phyloP scores from a whole-genome alignment of 2,329 filamentous ascomycete genomes.

The Pseudogymnoascus sp. region DNA sequence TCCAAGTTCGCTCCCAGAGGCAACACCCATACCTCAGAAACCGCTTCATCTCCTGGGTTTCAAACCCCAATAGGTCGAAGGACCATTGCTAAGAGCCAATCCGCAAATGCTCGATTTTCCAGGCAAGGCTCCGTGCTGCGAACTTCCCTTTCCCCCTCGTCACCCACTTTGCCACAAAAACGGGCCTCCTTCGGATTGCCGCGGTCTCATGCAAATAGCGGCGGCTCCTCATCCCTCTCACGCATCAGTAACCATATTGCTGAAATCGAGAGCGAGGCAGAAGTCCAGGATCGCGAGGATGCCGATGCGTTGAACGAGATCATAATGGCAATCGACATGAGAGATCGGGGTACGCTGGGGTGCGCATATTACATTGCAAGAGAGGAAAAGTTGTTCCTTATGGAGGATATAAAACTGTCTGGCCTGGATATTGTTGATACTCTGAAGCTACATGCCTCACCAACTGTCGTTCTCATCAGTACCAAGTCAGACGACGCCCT shows the following conservation, averaged over 20 bases:
- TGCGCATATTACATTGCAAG: slow-evolving; percentile 75
- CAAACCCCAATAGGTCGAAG: neutral
- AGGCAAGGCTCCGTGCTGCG: slow-evolving; percentile 19
- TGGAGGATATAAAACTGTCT: slow-evolving; percentile 68
- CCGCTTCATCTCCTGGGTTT: slow-evolving; percentile 1
- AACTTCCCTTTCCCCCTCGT: slow-evolving; percentile 17
- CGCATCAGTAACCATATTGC: neutral
- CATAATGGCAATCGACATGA: slow-evolving; percentile 75
- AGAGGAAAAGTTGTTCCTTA: slow-evolving; percentile 65
- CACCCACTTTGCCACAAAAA: slow-evolving; percentile 19
- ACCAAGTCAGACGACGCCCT: slow-evolving; percentile 29
- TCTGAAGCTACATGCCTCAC: slow-evolving; percentile 48
- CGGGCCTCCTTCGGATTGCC: slow-evolving; percentile 20
- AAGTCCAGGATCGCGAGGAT: slow-evolving; percentile 32
- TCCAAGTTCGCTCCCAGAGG: neutral
- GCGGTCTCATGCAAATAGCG: slow-evolving; percentile 14
- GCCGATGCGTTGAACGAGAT: slow-evolving; percentile 57
- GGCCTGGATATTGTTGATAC: slow-evolving; percentile 64
- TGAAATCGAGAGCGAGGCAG: slow-evolving; percentile 27
- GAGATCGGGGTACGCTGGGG: slow-evolving; percentile 64
- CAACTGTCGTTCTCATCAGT: slow-evolving; percentile 48
- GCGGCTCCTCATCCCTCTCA: neutral
- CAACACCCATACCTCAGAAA: neutral
- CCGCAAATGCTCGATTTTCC: slow-evolving; percentile 16
- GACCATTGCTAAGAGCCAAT: neutral